Conservation (phyloP, 106 monocot genomes). For the Vanilla planifolia region DNA sequence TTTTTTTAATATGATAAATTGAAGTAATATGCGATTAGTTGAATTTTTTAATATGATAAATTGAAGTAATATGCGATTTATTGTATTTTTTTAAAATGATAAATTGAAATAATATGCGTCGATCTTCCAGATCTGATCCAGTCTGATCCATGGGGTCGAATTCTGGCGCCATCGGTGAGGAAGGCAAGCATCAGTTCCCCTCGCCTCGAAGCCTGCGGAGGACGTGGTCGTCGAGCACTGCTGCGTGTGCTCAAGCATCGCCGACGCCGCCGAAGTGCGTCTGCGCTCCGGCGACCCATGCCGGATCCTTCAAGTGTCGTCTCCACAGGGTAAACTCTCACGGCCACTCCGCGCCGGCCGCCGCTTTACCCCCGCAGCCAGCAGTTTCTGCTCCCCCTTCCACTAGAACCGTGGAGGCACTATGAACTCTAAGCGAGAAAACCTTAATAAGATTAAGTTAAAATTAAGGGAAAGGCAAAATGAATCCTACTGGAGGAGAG, state of each 20-base stretch:
- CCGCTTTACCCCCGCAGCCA: not conserved
- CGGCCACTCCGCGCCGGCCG: conserved; percentile 15
- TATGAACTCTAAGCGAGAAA: not conserved
- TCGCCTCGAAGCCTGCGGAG: conserved; percentile 9
- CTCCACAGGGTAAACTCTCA: conserved; percentile 43
- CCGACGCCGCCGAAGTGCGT: conserved; percentile 24
- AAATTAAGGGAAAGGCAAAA: not conserved
- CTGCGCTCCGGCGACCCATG: conserved; percentile 46
- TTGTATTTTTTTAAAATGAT: no score
- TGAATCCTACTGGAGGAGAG: not conserved
- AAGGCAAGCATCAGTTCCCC: conserved; percentile 6
- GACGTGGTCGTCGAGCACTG: conserved; percentile 9
- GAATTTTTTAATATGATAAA: no score
- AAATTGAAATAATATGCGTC: no score
- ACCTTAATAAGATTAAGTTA: not conserved
- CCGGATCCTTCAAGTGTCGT: conserved; percentile 54
- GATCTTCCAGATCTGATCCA: not conserved
- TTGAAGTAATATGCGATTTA: no score
- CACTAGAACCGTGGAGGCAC: conserved; percentile 4
- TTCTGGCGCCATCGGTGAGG: conserved; percentile 1
- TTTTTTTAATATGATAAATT: not conserved
- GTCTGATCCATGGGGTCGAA: conserved; percentile 1
- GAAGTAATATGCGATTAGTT: no score
- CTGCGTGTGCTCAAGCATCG: not conserved
- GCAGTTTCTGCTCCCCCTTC: conserved; percentile 1